These are phyloP conservation scores for Apiospora aurea DNA, from an alignment of 2,329 filamentous ascomycete species.

Conservation along the genomic window DNA sequence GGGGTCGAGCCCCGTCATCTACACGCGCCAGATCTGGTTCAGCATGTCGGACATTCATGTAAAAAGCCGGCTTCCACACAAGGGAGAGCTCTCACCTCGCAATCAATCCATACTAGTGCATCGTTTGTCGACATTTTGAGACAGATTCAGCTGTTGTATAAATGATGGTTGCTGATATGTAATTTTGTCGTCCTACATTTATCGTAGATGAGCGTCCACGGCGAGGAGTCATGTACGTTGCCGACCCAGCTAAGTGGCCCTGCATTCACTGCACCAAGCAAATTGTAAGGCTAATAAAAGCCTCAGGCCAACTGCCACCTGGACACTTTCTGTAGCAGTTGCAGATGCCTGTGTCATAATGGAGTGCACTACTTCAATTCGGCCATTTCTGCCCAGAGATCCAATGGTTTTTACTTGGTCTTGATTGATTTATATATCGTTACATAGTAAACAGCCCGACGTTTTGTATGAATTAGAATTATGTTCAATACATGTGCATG, in stretches of 20 bases:
- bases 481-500: constrained; percentile 14
- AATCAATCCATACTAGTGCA: constrained; percentile 42
- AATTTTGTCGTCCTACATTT: not conserved
- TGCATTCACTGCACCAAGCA: not conserved
- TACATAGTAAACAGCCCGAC: constrained; percentile 13
- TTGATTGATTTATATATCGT: not conserved
- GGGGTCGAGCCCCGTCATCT: constrained; percentile 92
- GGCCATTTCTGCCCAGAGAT: not conserved
- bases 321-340: constrained; percentile 3
- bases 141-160: constrained; percentile 49
- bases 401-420: not conserved
- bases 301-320: not conserved
- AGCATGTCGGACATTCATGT: not conserved
- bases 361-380: not conserved
- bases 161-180: not conserved
- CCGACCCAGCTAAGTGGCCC: not conserved
- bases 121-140: constrained; percentile 29
- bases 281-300: not conserved
- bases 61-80: not conserved
- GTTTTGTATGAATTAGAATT: constrained; percentile 4
- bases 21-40: constrained; percentile 21
- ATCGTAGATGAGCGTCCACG: not conserved
- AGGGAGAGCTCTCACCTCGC: constrained; percentile 50
- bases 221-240: not conserved
- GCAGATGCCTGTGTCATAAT: not conserved